Evolutionary conservation across 768 basidiomycete genomes (phyloP), one percentile per base, ranked within the genome.

Genomic region (Galerina marginata): DNA sequence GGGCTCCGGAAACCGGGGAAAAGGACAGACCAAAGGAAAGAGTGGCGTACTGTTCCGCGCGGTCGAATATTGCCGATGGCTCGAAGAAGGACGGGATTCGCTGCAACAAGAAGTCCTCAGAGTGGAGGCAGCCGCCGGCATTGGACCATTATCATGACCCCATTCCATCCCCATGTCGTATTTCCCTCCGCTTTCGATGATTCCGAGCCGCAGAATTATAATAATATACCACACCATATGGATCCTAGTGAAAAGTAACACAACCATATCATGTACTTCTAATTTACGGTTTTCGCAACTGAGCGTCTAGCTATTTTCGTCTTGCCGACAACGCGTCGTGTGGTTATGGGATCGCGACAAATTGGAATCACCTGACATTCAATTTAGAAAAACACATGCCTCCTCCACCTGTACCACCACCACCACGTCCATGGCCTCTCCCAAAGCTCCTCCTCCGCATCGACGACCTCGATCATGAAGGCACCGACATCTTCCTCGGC

Each of bases 1-100:
- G 72, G 91, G 90, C 37, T 91, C 87, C 63, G 88, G 90, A 2
- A 84, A 81, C 54, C 75, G 84, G 14, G 86, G 81, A 51, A 89
- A 89, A 63, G 85, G 86, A 0, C 82, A 86, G 63, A 89, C 83
- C 47, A 94, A 93, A 73, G 92, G 93, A 38, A 96, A 96, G 80
- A 94, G 92, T 63, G 93, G 92, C 0, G 92, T 95, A 2, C 74
- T 96, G 47, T 93, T 93, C 71, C 86, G 92, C 39, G 92, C 94
- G 2, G 91, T 90, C 56, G 91, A 93, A 68, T 94, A 95, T 66
- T 87, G 90, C 68, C 83, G 79, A 38, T 96, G 90, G 90, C 76
- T 95, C n/a, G 93, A 95, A 69, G 87, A 94, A 67, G 90, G 92
- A 7, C 81, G 88, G 49, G 85, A 88, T 48, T 88, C 89, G 0